A percentile compares a stretch with the other conserved stretches of the same genome.
phyloP scores from a whole-genome alignment of 495 filamentous ascomycete genomes.

The Schizothecium vesticola region DNA sequence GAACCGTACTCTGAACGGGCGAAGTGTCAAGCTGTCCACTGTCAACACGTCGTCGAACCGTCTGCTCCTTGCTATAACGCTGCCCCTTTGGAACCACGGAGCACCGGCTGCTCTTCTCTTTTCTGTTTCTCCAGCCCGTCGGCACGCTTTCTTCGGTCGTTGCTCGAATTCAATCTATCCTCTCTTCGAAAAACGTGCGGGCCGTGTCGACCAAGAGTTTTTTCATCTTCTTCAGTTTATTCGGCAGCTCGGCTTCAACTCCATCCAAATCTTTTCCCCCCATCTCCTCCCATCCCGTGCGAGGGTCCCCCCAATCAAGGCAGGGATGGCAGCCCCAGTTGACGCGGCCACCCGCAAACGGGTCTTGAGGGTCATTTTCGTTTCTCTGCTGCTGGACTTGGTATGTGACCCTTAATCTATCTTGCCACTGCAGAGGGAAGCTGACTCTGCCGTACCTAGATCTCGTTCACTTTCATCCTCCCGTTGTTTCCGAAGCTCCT shows the following conservation, averaged over 20 bases:
- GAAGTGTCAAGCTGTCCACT: neutral
- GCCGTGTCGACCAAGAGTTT: neutral
- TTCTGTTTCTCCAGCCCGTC: neutral
- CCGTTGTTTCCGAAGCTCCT: constrained; percentile 92
- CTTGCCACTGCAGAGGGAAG: neutral
- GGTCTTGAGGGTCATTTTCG: constrained; percentile 69
- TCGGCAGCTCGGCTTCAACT: neutral
- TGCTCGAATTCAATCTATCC: neutral
- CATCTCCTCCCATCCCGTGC: neutral
- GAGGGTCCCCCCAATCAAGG: neutral
- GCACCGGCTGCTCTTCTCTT: neutral
- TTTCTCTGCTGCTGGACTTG: constrained; percentile 51
- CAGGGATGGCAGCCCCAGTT: constrained; percentile 39
- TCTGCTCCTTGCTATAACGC: neutral
- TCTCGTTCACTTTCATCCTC: constrained; percentile 83
- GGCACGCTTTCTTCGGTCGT: neutral
- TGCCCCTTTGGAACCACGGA: neutral
- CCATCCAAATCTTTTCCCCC: neutral
- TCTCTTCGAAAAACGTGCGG: constrained; percentile 3
- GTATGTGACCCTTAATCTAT: constrained; percentile 27
- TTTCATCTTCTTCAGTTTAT: neutral
- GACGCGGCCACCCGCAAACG: constrained; percentile 59
- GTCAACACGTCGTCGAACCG: constrained; percentile 5
- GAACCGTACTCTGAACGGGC: neutral
- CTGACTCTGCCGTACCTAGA: constrained; percentile 27